Evolutionary conservation across 2,329 filamentous ascomycete genomes (phyloP), one percentile per base, ranked within the genome.

Genomic region (Stenocarpella maydis): DNA sequence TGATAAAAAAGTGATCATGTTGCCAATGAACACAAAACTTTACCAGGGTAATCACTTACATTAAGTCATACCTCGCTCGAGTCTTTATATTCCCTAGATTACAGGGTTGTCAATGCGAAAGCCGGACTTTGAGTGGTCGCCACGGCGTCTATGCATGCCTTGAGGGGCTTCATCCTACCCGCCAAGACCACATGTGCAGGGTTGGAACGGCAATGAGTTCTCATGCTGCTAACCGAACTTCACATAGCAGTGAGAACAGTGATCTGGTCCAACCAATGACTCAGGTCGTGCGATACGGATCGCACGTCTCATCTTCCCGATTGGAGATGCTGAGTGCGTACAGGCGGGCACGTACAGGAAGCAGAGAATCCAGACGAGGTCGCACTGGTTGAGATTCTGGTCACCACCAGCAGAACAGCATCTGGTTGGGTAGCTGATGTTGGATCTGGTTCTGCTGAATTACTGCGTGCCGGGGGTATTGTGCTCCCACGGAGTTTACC

Each of bases 171-270:
- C 21, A 47, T 61, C 28, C 41, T 19, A 61, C 41, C 58, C 39
- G 34, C 41, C 58, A 61, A 61, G 41, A 61, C 58, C 58, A n/a
- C n/a, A n/a, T n/a, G n/a, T n/a, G n/a, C n/a, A 24, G 58, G 41
- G 58, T 61, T n/a, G 12, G 17, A 15, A 47, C n/a, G 28, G 21
- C 43, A 28, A 34, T 61, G 41, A 61, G 41, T n/a, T 47, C 47
- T 61, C 41, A 37, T 14, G 19, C 14, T 12, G 19, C 12, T 19
- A 12, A 34, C 41, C 58, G 41, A 61, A n/a, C 26, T 47, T 24
- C 17, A 26, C 41, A 61, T 34, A 12, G 6, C 34, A 10, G 19
- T 12, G 21, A 21, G 9, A 2, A 21, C n/a, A n/a, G 58, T 47
- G 26, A 8, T 31, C 17, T 21, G 26, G 5, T 45, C 26, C 10